Conservation (phyloP, 106 monocot species). For the Dendrobium officinale region DNA sequence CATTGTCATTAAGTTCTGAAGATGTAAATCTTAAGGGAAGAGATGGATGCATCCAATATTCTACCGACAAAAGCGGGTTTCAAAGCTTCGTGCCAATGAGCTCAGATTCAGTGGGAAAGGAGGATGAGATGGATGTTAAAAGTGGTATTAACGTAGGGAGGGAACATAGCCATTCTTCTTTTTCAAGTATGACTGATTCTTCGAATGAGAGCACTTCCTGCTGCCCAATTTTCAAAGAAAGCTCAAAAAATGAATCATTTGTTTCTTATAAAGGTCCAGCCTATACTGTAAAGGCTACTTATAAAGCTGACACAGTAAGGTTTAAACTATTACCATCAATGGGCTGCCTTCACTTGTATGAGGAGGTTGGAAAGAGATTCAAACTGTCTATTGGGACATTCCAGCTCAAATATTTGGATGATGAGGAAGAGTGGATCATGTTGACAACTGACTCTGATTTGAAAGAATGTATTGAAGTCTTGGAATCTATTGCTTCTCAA, state of each 20-base stretch:
- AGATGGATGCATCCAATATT: background rate
- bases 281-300: conserved; percentile 70
- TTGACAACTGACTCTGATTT: conserved; percentile 54
- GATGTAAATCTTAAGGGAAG: background rate
- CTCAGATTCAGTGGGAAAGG: background rate
- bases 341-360: conserved; percentile 42
- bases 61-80: background rate
- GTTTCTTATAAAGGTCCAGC: background rate
- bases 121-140: conserved; percentile 14
- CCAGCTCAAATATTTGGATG: conserved; percentile 84
- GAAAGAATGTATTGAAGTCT: conserved; percentile 60
- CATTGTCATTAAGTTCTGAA: conserved; percentile 7
- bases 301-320: conserved; percentile 69
- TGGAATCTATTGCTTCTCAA: conserved; percentile 33
- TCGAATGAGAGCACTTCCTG: conserved; percentile 74
- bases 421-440: conserved; percentile 90
- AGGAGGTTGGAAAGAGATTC: conserved; percentile 65
- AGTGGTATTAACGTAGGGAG: conserved; percentile 2
- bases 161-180: conserved; percentile 24
- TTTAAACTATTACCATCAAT: conserved; percentile 56
- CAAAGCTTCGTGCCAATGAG: background rate
- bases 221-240: conserved; percentile 31
- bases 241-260: conserved; percentile 8
- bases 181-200: conserved; percentile 71
- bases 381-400: conserved; percentile 46